Conservation (phyloP, 192 early-diverging fungal species). For the Phlyctochytrium bullatum region DNA sequence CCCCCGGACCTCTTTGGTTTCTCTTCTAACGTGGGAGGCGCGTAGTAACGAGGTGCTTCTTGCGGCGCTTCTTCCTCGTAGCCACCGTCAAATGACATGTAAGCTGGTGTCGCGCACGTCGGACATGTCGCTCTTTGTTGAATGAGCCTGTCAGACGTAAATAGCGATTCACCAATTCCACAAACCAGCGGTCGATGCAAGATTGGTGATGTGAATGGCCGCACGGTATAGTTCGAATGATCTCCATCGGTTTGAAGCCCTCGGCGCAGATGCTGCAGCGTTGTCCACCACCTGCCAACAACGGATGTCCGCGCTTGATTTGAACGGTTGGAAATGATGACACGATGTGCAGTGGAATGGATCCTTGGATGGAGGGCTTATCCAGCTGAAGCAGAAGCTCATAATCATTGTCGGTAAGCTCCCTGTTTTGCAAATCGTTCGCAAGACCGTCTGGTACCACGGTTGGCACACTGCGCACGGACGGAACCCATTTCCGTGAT, state of each 20-base stretch:
- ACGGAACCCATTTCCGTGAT: neutral
- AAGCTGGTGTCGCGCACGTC: slow-evolving; percentile 33
- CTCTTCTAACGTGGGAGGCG: neutral
- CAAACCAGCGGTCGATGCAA: slow-evolving; percentile 45
- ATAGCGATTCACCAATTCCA: no score
- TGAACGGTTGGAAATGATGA: slow-evolving; percentile 29
- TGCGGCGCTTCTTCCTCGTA: neutral
- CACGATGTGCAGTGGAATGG: slow-evolving; percentile 42
- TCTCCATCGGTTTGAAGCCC: slow-evolving; percentile 17
- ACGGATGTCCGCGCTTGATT: slow-evolving; percentile 8
- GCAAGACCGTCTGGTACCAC: slow-evolving; percentile 16
- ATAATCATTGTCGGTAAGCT: slow-evolving; percentile 33
- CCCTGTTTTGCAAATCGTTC: slow-evolving; percentile 21
- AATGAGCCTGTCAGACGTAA: no score
- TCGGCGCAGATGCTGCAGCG: slow-evolving; percentile 26
- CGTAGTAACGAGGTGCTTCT: neutral
- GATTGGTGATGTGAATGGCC: slow-evolving; percentile 38
- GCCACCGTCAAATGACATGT: slow-evolving; percentile 9
- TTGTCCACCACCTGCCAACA: slow-evolving; percentile 12
- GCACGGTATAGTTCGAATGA: slow-evolving; percentile 38
- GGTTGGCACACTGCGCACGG: slow-evolving; percentile 19
- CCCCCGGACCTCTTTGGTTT: no score
- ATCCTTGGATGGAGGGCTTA: slow-evolving; percentile 24
- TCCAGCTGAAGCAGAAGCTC: slow-evolving; percentile 30
- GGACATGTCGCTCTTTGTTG: slow-evolving; percentile 33